phyloP scores from a whole-genome alignment of 2,329 filamentous ascomycete species.

The Scolecobasidium constrictum region DNA sequence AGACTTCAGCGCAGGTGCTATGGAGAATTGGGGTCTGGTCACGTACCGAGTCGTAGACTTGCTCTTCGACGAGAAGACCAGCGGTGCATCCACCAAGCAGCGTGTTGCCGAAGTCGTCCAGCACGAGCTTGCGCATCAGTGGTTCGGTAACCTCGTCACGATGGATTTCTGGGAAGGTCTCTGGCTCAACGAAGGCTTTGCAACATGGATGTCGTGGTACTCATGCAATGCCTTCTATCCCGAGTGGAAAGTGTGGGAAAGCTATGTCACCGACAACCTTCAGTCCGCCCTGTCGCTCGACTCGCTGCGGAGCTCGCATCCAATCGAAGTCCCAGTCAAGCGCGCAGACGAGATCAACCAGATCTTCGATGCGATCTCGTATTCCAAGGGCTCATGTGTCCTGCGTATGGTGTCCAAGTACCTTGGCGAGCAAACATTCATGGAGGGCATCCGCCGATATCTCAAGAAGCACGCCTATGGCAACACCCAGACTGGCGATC shows the following conservation, averaged over 20 bases:
- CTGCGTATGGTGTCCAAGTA: conserved; percentile 96
- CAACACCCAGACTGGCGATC: conserved; percentile 82
- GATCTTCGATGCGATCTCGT: conserved; percentile 96
- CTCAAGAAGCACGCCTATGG: conserved; percentile 95
- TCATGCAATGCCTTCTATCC: conserved; percentile 92
- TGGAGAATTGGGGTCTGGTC: conserved; percentile 97
- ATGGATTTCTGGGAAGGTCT: conserved; percentile 99
- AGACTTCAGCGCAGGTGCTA: conserved; percentile 88
- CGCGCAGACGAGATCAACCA: conserved; percentile 93
- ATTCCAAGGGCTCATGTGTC: conserved; percentile 92
- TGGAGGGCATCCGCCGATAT: conserved; percentile 83
- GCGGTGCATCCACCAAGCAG: conserved; percentile 80
- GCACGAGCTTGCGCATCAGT: conserved; percentile 94
- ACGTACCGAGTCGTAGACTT: conserved; percentile 91
- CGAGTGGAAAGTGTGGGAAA: conserved; percentile 97
- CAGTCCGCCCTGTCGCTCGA: conserved; percentile 81
- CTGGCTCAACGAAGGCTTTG: conserved; percentile 91
- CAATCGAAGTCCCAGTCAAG: conserved; percentile 93
- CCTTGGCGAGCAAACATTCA: conserved; percentile 82
- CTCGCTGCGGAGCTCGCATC: conserved; percentile 86
- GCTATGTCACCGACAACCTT: conserved; percentile 85
- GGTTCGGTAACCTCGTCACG: conserved; percentile 95
- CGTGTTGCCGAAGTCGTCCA: conserved; percentile 91
- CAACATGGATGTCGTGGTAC: conserved; percentile 90
- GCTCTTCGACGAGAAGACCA: conserved; percentile 83